Conservation (phyloP, 192 early-diverging fungal species). For the Obelidium mucronatum region DNA sequence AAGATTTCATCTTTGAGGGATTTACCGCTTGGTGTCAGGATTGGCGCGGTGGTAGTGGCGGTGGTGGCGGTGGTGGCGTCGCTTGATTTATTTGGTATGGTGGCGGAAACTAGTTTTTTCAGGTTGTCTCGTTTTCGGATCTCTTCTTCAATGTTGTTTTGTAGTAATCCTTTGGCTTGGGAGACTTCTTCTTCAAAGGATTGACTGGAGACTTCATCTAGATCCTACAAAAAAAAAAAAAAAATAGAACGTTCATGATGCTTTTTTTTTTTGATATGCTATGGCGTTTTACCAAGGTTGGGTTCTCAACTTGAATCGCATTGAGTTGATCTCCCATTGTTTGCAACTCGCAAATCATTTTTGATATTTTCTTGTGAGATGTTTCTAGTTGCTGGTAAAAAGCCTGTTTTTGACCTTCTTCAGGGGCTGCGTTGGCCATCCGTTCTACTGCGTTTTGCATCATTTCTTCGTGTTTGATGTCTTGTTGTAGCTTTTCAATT, state of each 20-base stretch:
- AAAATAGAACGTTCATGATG: no score
- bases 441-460: constrained; percentile 51
- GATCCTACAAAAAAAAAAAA: neutral
- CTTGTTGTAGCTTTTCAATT: constrained; percentile 46
- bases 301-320: neutral
- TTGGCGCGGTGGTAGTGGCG: neutral
- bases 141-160: constrained; percentile 55
- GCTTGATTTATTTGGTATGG: neutral
- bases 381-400: constrained; percentile 49
- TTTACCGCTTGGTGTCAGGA: constrained; percentile 24
- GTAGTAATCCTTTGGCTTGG: constrained; percentile 37
- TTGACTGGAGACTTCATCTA: constrained; percentile 10
- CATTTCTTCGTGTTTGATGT: constrained; percentile 57
- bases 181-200: constrained; percentile 43
- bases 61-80: no score
- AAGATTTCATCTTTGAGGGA: constrained; percentile 42
- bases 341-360: constrained; percentile 43
- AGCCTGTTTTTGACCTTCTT: constrained; percentile 43
- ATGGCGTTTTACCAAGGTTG: constrained; percentile 13
- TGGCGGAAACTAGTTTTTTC: constrained; percentile 35
- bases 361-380: constrained; percentile 36
- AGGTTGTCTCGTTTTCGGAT: constrained; percentile 44
- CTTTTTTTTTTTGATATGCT: no score
- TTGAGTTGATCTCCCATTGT: neutral
- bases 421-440: constrained; percentile 44